A percentile compares a stretch with the other conserved stretches of the same genome.
Conservation (phyloP, 2,329 filamentous ascomycete species). For the Parastagonospora avenae region DNA sequence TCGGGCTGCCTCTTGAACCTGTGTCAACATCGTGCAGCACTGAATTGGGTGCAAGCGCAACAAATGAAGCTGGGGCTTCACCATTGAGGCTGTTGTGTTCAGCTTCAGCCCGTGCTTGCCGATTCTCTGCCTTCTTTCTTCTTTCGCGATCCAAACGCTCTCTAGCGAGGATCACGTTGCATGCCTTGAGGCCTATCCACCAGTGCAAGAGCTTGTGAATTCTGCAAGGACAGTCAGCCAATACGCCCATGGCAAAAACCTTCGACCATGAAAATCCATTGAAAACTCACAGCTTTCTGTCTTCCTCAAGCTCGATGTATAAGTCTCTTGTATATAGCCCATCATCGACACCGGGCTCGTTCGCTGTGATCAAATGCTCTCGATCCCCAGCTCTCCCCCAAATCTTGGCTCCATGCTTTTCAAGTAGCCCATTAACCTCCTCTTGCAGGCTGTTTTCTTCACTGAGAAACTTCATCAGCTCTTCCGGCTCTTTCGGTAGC, state of each 20-base stretch:
- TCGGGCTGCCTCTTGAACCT: constrained; percentile 30
- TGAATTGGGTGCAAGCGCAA: constrained; percentile 36
- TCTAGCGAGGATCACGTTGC: constrained; percentile 44
- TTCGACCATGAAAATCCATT: no score
- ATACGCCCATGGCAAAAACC: no score
- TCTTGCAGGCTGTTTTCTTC: constrained; percentile 34
- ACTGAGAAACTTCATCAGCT: constrained; percentile 35
- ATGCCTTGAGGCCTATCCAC: constrained; percentile 46
- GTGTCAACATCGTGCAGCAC: constrained; percentile 32
- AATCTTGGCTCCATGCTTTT: constrained; percentile 40
- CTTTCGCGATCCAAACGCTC: constrained; percentile 42
- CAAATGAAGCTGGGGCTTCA: constrained; percentile 32
- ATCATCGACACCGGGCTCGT: constrained; percentile 39
- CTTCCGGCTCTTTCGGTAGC: constrained; percentile 41
- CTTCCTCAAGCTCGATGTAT: constrained; percentile 39
- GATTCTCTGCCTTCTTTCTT: constrained; percentile 41
- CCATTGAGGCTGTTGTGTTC: constrained; percentile 27
- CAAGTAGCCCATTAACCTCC: constrained; percentile 36
- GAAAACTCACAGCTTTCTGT: constrained; percentile 34
- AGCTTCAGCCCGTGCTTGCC: constrained; percentile 34
- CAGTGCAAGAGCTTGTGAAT: constrained; percentile 43
- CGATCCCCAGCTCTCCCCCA: constrained; percentile 39
- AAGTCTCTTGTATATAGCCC: constrained; percentile 39
- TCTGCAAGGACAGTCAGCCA: constrained; percentile 21
- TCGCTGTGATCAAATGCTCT: constrained; percentile 40